Percentiles rank a stretch among this genome's conserved stretches.
Conservation (phyloP, 1,284 basidiomycete species). For the Grifola frondosa region DNA sequence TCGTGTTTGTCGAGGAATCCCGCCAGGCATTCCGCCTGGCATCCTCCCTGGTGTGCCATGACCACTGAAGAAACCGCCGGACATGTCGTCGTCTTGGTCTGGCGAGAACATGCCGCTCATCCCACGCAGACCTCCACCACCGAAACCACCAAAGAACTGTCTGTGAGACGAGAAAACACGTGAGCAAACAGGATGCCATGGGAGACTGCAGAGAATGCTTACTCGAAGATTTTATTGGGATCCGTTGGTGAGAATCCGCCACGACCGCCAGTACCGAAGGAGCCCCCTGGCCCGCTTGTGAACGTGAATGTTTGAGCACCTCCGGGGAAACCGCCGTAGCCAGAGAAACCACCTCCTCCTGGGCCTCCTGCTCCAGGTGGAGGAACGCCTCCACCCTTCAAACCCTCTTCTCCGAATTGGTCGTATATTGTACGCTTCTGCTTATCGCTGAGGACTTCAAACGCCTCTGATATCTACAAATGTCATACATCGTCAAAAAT, state of each 20-base stretch:
- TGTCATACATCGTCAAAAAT: slow-evolving; percentile 1
- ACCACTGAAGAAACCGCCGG: slow-evolving; percentile 38
- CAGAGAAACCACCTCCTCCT: slow-evolving; percentile 47
- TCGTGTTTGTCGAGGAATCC: slow-evolving; percentile 44
- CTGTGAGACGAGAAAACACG: slow-evolving; percentile 40
- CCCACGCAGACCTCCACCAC: slow-evolving; percentile 32
- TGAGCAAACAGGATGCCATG: slow-evolving; percentile 22
- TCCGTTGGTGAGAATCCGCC: slow-evolving; percentile 75
- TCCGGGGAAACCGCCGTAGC: slow-evolving; percentile 53
- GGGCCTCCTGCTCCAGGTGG: slow-evolving; percentile 48
- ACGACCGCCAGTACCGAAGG: slow-evolving; percentile 34
- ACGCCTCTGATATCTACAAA: slow-evolving; percentile 88
- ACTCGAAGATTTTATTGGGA: slow-evolving; percentile 92
- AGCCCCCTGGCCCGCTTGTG: slow-evolving; percentile 48
- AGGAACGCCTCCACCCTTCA: slow-evolving; percentile 69
- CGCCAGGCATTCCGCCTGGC: slow-evolving; percentile 50
- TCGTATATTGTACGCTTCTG: slow-evolving; percentile 94
- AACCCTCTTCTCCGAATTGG: slow-evolving; percentile 94
- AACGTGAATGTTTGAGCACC: slow-evolving; percentile 61
- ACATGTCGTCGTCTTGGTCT: slow-evolving; percentile 51
- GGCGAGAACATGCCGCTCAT: slow-evolving; percentile 38
- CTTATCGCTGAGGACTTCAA: slow-evolving; percentile 93
- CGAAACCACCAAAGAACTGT: slow-evolving; percentile 59
- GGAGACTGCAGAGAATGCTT: slow-evolving; percentile 36
- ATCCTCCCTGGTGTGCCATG: slow-evolving; percentile 55